Conservation (phyloP, 1,284 basidiomycete species). For the Boletellus deceptivus region DNA sequence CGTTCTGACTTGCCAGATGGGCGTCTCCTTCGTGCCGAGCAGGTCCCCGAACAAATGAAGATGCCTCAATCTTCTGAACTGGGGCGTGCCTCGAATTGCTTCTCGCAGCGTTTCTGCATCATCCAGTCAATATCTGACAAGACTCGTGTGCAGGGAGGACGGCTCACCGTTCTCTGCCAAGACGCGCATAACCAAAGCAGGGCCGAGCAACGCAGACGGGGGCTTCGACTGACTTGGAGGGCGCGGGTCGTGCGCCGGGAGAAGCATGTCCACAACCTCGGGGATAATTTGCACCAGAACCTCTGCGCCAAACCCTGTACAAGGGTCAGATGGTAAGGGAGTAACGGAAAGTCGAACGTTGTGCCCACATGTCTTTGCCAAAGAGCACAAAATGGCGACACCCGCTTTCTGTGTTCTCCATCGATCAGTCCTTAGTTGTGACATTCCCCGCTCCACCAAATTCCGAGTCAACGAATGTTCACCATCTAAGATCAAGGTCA, state of each 20-base stretch:
- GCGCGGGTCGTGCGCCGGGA: constrained; percentile 4
- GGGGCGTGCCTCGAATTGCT: constrained; percentile 6
- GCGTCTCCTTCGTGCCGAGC: constrained; percentile 7
- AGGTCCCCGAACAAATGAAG: constrained; percentile 14
- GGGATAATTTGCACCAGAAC: constrained; percentile 7
- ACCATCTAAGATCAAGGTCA: constrained; percentile 3
- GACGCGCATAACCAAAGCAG: constrained; percentile 13
- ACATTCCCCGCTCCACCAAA: constrained; percentile 13
- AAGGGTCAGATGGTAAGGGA: not conserved
- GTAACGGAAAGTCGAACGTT: not conserved
- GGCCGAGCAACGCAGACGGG: constrained; percentile 9
- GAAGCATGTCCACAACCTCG: constrained; percentile 12
- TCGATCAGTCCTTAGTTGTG: constrained; percentile 3
- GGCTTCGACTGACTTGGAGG: constrained; percentile 2
- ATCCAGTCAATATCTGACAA: not conserved
- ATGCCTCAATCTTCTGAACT: constrained; percentile 10
- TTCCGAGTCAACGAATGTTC: constrained; percentile 10
- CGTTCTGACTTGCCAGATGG: constrained; percentile 11
- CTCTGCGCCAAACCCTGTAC: constrained; percentile 11
- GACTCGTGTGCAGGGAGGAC: too few relatives aligned
- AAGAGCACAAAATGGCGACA: constrained; percentile 10
- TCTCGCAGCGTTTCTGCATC: constrained; percentile 9
- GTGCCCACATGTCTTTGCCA: constrained; percentile 15
- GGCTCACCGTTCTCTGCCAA: constrained; percentile 2
- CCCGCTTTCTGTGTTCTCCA: constrained; percentile 13